Evolutionary conservation across 169 alveolate species (phyloP).

Genomic region (Plasmodium malariae): DNA sequence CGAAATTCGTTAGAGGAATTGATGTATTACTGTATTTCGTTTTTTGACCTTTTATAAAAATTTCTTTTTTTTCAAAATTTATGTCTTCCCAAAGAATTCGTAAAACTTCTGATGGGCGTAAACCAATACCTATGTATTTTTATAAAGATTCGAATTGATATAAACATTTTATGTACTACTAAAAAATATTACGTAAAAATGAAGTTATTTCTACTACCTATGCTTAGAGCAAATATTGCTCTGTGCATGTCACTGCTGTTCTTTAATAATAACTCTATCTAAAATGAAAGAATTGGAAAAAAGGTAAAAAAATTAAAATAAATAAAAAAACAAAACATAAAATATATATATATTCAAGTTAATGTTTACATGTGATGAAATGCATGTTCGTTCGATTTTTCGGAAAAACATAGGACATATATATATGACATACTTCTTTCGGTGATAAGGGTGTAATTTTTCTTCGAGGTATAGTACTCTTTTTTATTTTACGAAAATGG

Average conservation of each 20-base stretch:
- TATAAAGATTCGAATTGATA: neutral
- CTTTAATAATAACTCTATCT: slow-evolving; percentile 78
- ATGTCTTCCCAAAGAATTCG: slow-evolving; percentile 82
- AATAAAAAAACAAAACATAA: slow-evolving; percentile 13
- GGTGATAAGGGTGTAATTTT: slow-evolving; percentile 64
- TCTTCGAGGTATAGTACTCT: slow-evolving; percentile 80
- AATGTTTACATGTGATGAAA: neutral
- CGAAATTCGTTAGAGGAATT: slow-evolving; percentile 82
- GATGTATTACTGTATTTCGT: slow-evolving; percentile 80
- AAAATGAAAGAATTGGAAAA: slow-evolving; percentile 19
- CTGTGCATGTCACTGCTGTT: slow-evolving; percentile 80
- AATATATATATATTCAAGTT: neutral
- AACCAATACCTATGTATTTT: slow-evolving; percentile 78
- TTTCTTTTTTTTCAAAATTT: slow-evolving; percentile 75
- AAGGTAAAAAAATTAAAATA: slow-evolving; percentile 52
- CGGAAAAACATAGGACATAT: neutral
- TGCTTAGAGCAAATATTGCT: slow-evolving; percentile 81
- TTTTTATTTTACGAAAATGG: slow-evolving; percentile 79
- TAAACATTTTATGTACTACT: neutral
- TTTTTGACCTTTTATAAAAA: slow-evolving; percentile 80
- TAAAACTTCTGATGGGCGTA: slow-evolving; percentile 82
- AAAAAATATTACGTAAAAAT: neutral
- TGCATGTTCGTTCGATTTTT: neutral
- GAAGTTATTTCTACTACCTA: slow-evolving; percentile 20
- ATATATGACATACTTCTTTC: slow-evolving; percentile 37